A percentile compares a stretch with the other conserved stretches of the same genome.
phyloP scores from a whole-genome alignment of 495 filamentous ascomycete genomes.

The Rostrohypoxylon terebratum region DNA sequence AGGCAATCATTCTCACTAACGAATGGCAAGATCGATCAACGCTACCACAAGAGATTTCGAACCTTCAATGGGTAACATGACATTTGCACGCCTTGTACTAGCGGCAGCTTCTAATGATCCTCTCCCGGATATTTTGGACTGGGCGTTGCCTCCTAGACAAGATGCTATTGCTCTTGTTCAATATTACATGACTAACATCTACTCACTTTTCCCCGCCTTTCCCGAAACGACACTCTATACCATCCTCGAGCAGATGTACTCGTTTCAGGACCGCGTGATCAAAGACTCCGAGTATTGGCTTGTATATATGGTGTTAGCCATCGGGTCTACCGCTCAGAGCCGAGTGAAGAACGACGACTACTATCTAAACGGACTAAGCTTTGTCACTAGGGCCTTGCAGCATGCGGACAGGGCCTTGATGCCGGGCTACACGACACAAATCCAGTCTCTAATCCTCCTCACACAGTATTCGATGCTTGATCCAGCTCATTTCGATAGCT shows the following conservation, averaged over 20 bases:
- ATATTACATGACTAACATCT: constrained; percentile 85
- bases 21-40: constrained; percentile 76
- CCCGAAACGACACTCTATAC: constrained; percentile 78
- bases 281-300: constrained; percentile 84
- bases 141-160: constrained; percentile 73
- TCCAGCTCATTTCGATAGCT: constrained; percentile 87
- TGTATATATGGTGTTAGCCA: constrained; percentile 88
- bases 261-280: constrained; percentile 68
- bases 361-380: constrained; percentile 72
- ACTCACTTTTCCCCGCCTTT: constrained; percentile 82
- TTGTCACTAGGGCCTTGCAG: constrained; percentile 75
- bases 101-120: constrained; percentile 75
- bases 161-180: constrained; percentile 75
- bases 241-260: constrained; percentile 82
- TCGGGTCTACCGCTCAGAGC: constrained; percentile 78
- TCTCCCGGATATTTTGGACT: constrained; percentile 65
- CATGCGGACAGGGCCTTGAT: constrained; percentile 83
- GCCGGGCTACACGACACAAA: constrained; percentile 82
- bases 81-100: constrained; percentile 84
- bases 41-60: constrained; percentile 92
- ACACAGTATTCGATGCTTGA: constrained; percentile 90
- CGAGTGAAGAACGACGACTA: constrained; percentile 71
- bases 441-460: constrained; percentile 86
- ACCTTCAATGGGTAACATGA: constrained; percentile 83
- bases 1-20: constrained; percentile 20